Evolutionary conservation across 2,329 filamentous ascomycete species (phyloP).

Genomic region (Aspergillus sp.): DNA sequence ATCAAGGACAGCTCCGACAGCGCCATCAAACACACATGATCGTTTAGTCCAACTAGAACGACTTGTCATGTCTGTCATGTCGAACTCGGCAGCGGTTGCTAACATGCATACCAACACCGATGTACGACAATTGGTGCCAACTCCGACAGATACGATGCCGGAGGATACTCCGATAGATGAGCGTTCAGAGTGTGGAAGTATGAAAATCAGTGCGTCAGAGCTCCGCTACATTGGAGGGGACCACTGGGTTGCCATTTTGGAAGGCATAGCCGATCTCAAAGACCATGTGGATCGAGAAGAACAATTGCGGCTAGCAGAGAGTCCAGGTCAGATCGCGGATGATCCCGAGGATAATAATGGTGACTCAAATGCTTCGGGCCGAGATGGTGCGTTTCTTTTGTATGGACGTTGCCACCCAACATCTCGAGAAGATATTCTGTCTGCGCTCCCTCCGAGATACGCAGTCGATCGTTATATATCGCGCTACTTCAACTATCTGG

Average conservation of each 20-base stretch:
- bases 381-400: slow-evolving; percentile 11
- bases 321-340: neutral
- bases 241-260: slow-evolving; percentile 31
- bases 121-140: neutral
- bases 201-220: slow-evolving; percentile 20
- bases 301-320: slow-evolving; percentile 14
- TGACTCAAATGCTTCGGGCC: neutral
- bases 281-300: slow-evolving; percentile 24
- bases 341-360: neutral
- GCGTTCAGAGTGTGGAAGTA: slow-evolving; percentile 22
- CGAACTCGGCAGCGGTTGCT: neutral
- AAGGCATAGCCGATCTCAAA: slow-evolving; percentile 26
- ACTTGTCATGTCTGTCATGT: slow-evolving; percentile 55
- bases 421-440: slow-evolving; percentile 22
- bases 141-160: neutral
- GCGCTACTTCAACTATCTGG: slow-evolving; percentile 28
- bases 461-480: slow-evolving; percentile 27
- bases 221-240: slow-evolving; percentile 24
- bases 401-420: slow-evolving; percentile 13
- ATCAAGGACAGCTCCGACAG: slow-evolving; percentile 36
- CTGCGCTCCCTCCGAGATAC: slow-evolving; percentile 21
- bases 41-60: slow-evolving; percentile 58
- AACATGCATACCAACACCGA: too few species aligned
- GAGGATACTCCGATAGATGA: neutral
- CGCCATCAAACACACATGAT: slow-evolving; percentile 48